These are phyloP conservation scores for Cerrena zonata DNA, from an alignment of 1,284 basidiomycete species.

Conservation along the genomic window DNA sequence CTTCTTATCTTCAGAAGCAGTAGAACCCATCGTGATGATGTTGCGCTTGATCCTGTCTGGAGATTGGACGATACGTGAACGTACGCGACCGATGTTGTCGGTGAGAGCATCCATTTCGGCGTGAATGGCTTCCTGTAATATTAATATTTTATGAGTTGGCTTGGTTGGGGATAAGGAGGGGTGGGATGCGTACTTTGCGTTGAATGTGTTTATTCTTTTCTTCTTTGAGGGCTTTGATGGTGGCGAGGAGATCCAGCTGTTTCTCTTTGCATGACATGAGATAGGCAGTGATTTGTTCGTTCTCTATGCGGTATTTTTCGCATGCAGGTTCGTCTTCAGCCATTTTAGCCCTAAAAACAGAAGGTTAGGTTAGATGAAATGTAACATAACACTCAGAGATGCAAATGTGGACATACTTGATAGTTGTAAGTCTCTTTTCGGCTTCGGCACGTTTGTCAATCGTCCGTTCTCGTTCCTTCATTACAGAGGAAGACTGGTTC, in stretches of 20 bases:
- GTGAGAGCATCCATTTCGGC: slow-evolving; percentile 50
- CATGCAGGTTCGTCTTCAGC: slow-evolving; percentile 68
- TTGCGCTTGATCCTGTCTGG: slow-evolving; percentile 79
- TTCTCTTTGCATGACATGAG: slow-evolving; percentile 63
- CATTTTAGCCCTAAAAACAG: slow-evolving; percentile 57
- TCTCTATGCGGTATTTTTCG: slow-evolving; percentile 55
- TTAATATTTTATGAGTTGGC: not conserved
- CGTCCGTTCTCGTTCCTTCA: slow-evolving; percentile 52
- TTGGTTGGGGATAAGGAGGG: not conserved
- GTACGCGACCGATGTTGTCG: slow-evolving; percentile 56
- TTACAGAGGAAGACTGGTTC: slow-evolving; percentile 49
- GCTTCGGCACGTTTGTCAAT: slow-evolving; percentile 46
- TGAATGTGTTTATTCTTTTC: slow-evolving; percentile 55
- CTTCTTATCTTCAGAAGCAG: slow-evolving; percentile 57
- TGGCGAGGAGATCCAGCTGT: slow-evolving; percentile 52
- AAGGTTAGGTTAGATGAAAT: not conserved
- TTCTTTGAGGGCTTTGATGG: slow-evolving; percentile 63
- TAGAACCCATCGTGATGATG: slow-evolving; percentile 65
- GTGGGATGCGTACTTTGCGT: slow-evolving; percentile 40
- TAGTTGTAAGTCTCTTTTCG: slow-evolving; percentile 47
- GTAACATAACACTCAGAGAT: too few species aligned
- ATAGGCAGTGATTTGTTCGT: slow-evolving; percentile 54
- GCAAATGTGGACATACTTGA: slow-evolving; percentile 48
- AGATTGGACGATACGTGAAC: slow-evolving; percentile 76
- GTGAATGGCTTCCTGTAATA: slow-evolving; percentile 49